These are phyloP conservation scores for Emiliania huxleyi DNA, from an alignment of 78 protist genomes.

Conservation along the genomic window DNA sequence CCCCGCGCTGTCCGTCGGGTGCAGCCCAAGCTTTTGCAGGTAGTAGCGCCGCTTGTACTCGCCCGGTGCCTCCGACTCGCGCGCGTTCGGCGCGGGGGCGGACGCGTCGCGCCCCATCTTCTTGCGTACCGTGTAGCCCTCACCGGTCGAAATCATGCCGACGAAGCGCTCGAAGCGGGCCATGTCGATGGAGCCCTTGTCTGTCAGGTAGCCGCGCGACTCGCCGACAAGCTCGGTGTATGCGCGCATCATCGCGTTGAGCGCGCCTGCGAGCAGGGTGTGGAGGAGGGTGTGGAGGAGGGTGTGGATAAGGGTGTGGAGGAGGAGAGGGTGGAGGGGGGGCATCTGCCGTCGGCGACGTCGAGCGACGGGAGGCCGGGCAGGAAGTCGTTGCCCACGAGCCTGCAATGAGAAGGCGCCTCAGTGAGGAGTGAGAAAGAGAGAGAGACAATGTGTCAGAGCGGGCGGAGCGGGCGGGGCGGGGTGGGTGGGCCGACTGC, in stretches of 20 bases:
- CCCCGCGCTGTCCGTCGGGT: background rate
- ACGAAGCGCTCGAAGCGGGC: background rate
- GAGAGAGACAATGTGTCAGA: no score
- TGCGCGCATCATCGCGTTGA: background rate
- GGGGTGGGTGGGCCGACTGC: no score
- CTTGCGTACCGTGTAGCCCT: background rate
- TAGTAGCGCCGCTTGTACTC: slow-evolving; percentile 13
- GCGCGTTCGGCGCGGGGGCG: background rate
- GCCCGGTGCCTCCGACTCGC: background rate
- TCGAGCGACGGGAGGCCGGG: slow-evolving; percentile 96
- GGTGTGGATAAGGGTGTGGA: no score
- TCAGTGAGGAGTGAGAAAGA: background rate
- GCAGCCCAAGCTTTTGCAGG: background rate
- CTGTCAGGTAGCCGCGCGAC: background rate
- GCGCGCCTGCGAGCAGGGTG: no score
- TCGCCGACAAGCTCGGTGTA: background rate
- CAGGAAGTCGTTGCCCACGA: slow-evolving; percentile 98
- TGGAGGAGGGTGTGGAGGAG: no score
- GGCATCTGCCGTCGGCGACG: slow-evolving; percentile 74
- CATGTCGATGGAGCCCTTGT: background rate
- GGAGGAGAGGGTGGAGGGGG: no score
- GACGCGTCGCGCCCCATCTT: background rate
- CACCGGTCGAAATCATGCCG: background rate
- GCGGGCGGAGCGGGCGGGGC: no score
- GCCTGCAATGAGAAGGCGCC: no score